A percentile compares a stretch with the other conserved stretches of the same genome.
Conservation (phyloP, 1,139 yeast species). For the Kurtzmaniella quercitrusa region DNA sequence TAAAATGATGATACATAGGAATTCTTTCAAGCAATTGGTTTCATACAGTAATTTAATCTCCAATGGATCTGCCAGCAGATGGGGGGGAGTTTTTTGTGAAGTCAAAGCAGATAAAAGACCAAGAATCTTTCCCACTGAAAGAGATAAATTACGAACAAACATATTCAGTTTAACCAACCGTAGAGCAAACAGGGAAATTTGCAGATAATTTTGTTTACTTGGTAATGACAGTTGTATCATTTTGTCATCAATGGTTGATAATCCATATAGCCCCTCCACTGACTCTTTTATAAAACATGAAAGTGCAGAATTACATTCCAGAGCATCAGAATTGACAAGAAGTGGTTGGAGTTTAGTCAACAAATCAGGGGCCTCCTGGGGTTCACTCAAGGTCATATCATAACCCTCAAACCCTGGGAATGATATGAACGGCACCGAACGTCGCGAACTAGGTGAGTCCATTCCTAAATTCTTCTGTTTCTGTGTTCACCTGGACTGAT, state of each 20-base stretch:
- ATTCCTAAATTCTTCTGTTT: background rate
- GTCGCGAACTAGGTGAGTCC: background rate
- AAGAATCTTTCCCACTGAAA: slow-evolving; percentile 39
- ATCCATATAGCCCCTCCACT: slow-evolving; percentile 24
- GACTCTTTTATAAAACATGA: slow-evolving; percentile 32
- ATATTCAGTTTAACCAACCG: slow-evolving; percentile 36
- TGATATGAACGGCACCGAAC: slow-evolving; percentile 4
- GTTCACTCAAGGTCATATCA: background rate
- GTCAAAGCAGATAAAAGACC: slow-evolving; percentile 32
- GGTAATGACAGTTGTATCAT: background rate
- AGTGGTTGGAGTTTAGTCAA: slow-evolving; percentile 17
- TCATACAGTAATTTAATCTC: slow-evolving; percentile 17
- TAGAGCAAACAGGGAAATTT: slow-evolving; percentile 32
- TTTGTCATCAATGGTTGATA: background rate
- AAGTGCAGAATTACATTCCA: slow-evolving; percentile 38
- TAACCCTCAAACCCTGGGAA: slow-evolving; percentile 5
- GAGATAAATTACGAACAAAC: slow-evolving; percentile 31
- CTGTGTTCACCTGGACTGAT: background rate
- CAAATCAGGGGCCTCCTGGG: slow-evolving; percentile 4
- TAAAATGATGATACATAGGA: slow-evolving; percentile 32
- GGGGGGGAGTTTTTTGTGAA: slow-evolving; percentile 5
- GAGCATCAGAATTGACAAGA: slow-evolving; percentile 36
- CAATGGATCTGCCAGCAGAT: slow-evolving; percentile 3
- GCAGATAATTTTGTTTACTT: slow-evolving; percentile 22
- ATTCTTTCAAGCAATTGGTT: slow-evolving; percentile 28